Percentiles rank a stretch among this genome's conserved stretches.
Evolutionary conservation across 2,329 filamentous ascomycete genomes (phyloP).

Genomic region (Thelonectria blattea): DNA sequence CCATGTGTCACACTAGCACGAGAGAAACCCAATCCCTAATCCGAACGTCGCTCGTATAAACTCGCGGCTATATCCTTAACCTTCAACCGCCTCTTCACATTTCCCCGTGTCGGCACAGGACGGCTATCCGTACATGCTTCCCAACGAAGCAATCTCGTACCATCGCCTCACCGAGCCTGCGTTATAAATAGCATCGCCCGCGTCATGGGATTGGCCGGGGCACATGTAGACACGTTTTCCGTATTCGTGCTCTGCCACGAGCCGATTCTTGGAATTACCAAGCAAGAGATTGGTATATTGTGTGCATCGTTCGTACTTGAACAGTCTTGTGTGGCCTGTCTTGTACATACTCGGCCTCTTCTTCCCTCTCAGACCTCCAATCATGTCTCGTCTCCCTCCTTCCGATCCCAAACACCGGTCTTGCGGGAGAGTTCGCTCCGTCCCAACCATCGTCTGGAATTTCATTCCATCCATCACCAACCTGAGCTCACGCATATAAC

Average conservation of each 20-base stretch:
- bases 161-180: constrained; percentile 5
- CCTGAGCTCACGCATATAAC: neutral
- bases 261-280: neutral
- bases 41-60: no score
- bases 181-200: constrained; percentile 16
- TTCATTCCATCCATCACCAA: constrained; percentile 7
- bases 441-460: constrained; percentile 3
- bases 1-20: neutral
- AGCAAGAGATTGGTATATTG: neutral
- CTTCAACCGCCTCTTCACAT: neutral
- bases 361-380: neutral
- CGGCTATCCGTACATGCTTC: no score
- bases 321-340: constrained; percentile 4
- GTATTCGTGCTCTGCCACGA: constrained; percentile 9
- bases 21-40: neutral
- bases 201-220: neutral
- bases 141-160: neutral
- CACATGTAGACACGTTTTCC: constrained; percentile 10
- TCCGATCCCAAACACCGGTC: constrained; percentile 15
- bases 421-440: constrained; percentile 10
- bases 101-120: neutral
- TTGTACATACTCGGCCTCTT: neutral
- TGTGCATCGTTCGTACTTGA: constrained; percentile 3
- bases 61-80: neutral
- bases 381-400: neutral